Evolutionary conservation across 2,329 filamentous ascomycete species (phyloP), one percentile per base, ranked within the genome.

Genomic region (Pestalotiopsis fici): DNA sequence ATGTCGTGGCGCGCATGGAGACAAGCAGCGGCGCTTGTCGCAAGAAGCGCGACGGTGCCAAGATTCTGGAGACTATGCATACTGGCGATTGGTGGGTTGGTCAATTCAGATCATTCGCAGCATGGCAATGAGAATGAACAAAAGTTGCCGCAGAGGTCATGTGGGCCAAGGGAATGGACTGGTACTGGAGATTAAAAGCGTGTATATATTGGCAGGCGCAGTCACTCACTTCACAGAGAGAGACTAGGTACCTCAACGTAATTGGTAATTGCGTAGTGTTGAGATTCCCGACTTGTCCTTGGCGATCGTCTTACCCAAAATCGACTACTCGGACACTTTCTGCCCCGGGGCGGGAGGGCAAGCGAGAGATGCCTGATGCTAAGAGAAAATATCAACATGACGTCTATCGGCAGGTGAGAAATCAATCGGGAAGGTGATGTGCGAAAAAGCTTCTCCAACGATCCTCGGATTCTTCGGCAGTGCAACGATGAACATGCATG

Each of bases 1-100:
- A 56, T 25, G n/a, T 65, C 37, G 31, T 43, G 62, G 2, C 66
- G 66, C 21, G 23, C 55, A 59, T 56, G 66, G n/a, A 65, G 55
- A 39, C 66, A 67, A 12, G 66, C 61, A 39, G 28, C 59, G 54
- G 28, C 59, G 25, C 35, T 27, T 47, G 63, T 43, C 21, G 37
- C 50, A 28, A 65, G 28, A 47, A 65, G 50, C 21, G 63, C 63
- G n/a, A 59, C 5, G 9, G 23, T 23, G 23, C 63, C 63, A 39
- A 65, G n/a, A 18, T 13, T 3, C 28, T 18, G 39, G 21, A 55
- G 37, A 7, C 9, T 64, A 55, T 64, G 61, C 61, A 64, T 64
- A 31, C 13, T 55, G n/a, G 39, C 7, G 9, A 25, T 1, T n/a
- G n/a, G n/a, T n/a, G n/a, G n/a, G n/a, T n/a, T n/a, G n/a, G n/a